A percentile compares a stretch with the other conserved stretches of the same genome.
phyloP scores from a whole-genome alignment of 2,329 filamentous ascomycete genomes.

The Fusarium pseudograminearum region DNA sequence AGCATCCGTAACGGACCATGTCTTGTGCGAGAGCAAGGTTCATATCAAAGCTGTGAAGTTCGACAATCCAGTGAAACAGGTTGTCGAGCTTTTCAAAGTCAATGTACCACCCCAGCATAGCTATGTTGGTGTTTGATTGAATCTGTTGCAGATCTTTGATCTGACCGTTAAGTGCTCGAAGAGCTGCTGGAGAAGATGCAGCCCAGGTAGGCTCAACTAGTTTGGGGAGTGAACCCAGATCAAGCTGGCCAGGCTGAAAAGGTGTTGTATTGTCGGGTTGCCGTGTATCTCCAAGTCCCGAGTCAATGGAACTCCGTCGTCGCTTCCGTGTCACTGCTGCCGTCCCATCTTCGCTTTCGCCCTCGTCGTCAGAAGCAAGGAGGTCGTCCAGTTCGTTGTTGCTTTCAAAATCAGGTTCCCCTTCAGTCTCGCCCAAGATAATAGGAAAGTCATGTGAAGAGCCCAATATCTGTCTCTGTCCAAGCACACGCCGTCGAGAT shows the following conservation, averaged over 20 bases:
- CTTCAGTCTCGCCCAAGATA: slow-evolving; percentile 3
- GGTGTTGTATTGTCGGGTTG: slow-evolving; percentile 44
- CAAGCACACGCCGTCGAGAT: slow-evolving; percentile 29
- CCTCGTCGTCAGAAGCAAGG: slow-evolving; percentile 41
- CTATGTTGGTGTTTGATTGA: slow-evolving; percentile 70
- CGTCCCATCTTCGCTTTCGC: slow-evolving; percentile 10
- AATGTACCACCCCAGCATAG: slow-evolving; percentile 86
- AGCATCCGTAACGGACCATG: slow-evolving; percentile 71
- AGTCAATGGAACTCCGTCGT: slow-evolving; percentile 38
- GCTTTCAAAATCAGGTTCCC: neutral
- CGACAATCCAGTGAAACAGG: slow-evolving; percentile 91
- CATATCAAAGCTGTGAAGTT: slow-evolving; percentile 84
- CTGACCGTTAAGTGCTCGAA: slow-evolving; percentile 57
- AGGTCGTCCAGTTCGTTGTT: slow-evolving; percentile 40
- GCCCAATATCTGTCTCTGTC: neutral
- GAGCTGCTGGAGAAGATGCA: slow-evolving; percentile 45
- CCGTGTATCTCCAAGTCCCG: slow-evolving; percentile 32
- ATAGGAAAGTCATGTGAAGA: slow-evolving; percentile 7
- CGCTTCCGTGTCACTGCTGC: slow-evolving; percentile 34
- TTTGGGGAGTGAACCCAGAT: slow-evolving; percentile 70
- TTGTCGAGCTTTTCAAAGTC: slow-evolving; percentile 75
- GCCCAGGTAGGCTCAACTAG: slow-evolving; percentile 59
- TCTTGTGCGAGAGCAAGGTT: slow-evolving; percentile 78
- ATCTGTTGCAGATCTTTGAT: slow-evolving; percentile 72
- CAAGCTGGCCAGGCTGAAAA: slow-evolving; percentile 76